Evolutionary conservation across 2,329 filamentous ascomycete genomes (phyloP), one percentile per base, ranked within the genome.

Genomic region (Aplosporella prunicola): DNA sequence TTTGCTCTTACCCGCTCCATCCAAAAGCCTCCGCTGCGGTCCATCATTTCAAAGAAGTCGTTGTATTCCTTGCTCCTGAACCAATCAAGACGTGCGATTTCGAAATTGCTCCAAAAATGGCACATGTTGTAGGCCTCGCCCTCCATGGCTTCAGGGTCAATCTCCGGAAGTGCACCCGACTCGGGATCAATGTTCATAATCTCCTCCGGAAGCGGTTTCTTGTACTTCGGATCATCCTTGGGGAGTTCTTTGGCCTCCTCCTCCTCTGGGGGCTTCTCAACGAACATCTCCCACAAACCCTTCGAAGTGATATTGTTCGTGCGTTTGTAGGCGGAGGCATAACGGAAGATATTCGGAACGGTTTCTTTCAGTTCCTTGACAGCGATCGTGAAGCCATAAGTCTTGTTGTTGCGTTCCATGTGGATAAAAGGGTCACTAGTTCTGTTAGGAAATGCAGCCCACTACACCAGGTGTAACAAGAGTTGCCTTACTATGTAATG

Each of bases 91-190:
- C 80, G 78, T 10, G 91, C 91, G 64, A 98, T 98, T 63, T 98
- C 91, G 50, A 98, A 98, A 61, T 98, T 98, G 61, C 87, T 94
- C 91, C 91, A 98, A 69, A 95, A 98, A 68, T 98, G 91, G 60
- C 91, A 98, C 91, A 98, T 98, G 67, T 98, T 98, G 71, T 98
- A 98, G 51, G 80, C 84, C 61, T 98, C 91, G 45, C 87, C 86
- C 57, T 96, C 89, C 91, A 98, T 98, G 27, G 80, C 76, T 55
- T 96, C 88, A 0, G 82, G 79, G 53, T 96, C 86, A 40, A 95
- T 82, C 27, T 91, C 78, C 20, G 81, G 78, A n/a, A 86, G 64
- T 22, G 73, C 73, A 45, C 79, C 78, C 38, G 72, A 72, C 24
- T 76, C 78, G 16, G 84, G 78, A 43, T 93, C 82, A 33, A 76